phyloP scores from a whole-genome alignment of 2,329 filamentous ascomycete genomes.

The Sclerotinia subarctica region DNA sequence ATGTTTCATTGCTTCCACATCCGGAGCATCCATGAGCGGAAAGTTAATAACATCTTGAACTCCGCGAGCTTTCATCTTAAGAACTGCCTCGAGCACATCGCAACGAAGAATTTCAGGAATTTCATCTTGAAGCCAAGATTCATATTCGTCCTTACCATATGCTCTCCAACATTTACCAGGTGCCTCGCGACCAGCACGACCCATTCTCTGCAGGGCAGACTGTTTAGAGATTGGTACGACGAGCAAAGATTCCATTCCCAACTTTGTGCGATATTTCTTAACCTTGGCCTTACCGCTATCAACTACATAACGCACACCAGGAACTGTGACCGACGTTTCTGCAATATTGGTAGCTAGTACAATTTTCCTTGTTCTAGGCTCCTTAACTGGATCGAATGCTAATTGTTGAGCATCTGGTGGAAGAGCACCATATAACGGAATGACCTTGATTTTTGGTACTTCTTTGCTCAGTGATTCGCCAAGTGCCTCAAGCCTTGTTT shows the following conservation, averaged over 20 bases:
- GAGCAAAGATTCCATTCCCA: constrained; percentile 87
- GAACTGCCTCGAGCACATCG: constrained; percentile 78
- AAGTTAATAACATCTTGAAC: constrained; percentile 79
- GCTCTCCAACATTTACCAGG: constrained; percentile 86
- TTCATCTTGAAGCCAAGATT: constrained; percentile 67
- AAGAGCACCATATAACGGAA: constrained; percentile 86
- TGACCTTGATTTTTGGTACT: constrained; percentile 68
- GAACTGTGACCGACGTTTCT: constrained; percentile 96
- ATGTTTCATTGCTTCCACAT: constrained; percentile 73
- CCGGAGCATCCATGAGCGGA: constrained; percentile 79
- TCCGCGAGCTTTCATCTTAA: constrained; percentile 92
- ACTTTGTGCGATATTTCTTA: constrained; percentile 79
- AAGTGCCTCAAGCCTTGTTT: constrained; percentile 78
- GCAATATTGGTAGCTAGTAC: constrained; percentile 96
- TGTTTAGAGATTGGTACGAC: constrained; percentile 90
- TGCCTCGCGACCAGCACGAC: constrained; percentile 88
- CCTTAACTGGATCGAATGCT: constrained; percentile 74
- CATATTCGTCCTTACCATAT: constrained; percentile 78
- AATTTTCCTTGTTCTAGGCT: constrained; percentile 76
- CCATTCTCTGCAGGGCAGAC: constrained; percentile 85
- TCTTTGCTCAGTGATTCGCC: constrained; percentile 67
- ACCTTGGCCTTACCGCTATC: constrained; percentile 93
- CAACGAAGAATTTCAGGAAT: constrained; percentile 87
- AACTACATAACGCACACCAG: constrained; percentile 86
- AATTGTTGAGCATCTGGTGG: constrained; percentile 82